Base-by-base conservation (phyloP, 495 filamentous ascomycete species). In the Penicillium longicatenatum region DNA sequence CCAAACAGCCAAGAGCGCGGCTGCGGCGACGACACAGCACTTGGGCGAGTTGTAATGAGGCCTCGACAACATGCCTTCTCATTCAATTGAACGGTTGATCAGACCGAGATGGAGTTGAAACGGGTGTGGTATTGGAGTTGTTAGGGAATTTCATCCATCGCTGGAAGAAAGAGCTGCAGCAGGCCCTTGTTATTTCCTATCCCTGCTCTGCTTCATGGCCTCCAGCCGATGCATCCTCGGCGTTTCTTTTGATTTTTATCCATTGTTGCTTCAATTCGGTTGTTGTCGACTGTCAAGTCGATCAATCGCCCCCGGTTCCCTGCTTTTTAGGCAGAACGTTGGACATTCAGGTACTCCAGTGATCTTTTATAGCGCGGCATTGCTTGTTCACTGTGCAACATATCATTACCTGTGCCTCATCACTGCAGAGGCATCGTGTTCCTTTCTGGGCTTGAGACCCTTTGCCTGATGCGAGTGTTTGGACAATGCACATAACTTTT, bases 1-100 rank as follows among this genome's bases (percentile, higher is more conserved):
- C 60, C 75, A 79, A 50, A 74, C 76, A 11, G 71, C 71, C 11
- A 75, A 78, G 63, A 72, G 67, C 20, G 63, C 71, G 7, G 77
- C 71, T 19, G 68, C 73, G 14, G 68, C 72, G 10, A 66, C 68
- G 6, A 71, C 65, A 30, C 59, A 68, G 29, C 60, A 65, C n/a
- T 60, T 78, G n/a, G 68, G 60, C 5, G 77, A 77, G 57, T 59
- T 79, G 55, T 77, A 58, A 77, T 35, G 45, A n/a, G 45, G 6
- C 16, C 24, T 11, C 1, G 37, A 35, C 21, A 21, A 43, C 31
- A 21, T 6, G 12, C 20, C 16, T 14, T 51, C 19, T 39, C 9
- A 14, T 20, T 51, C 49, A 10, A n/a, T 19, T 6, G 31, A 19
- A 22, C 31, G 49, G 19, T 24, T 35, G 33, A 21, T 30, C 11